Base-by-base conservation (phyloP, 2,329 filamentous ascomycete species). In the Laburnicola sp. region DNA sequence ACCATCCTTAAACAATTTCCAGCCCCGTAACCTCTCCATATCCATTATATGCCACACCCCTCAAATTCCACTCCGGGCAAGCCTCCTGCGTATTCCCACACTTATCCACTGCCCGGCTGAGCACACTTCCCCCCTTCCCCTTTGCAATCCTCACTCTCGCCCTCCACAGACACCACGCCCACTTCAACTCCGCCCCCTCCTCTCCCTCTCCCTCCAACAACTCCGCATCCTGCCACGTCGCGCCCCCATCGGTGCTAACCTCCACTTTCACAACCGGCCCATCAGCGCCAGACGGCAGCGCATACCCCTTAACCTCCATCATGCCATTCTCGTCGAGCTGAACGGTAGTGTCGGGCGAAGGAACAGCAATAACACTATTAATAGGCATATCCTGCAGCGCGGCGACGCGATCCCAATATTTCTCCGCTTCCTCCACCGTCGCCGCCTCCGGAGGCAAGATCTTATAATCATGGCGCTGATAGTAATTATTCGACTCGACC, bases 401-500 rank as follows among this genome's bases (percentile, higher is more conserved):
- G 0, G 77, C 75, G 1, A 77, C 74, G 11, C 66, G 71, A 22
- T 71, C 64, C 82, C 82, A 85, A 64, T 76, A 84, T 37, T 74
- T 68, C 54, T 79, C 75, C 2, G 82, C 82, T 11, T 76, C 74
- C 43, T 79, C 75, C 43, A 70, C 73, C 45, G 75, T 76, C 8
- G 74, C 70, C 0, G 76, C 80, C 31, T 82, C 74, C 0, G 78
- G 78, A 1, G 82, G 82, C 5, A 85, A 70, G 27, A 82, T 74
- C 63, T 84, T 85, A 71, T 85, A 85, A 66, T 85, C 82, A 42
- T 73, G 75, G 50, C 80, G 78, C 67, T 83, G 81, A 60, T 85
- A 85, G 64, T 79, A 77, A 57, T 82, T 84, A 3, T 70, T 66
- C 22, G 76, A 80, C 58, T 84, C 80, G 41, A 71, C 54, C 43